Conservation (phyloP, 2,329 filamentous ascomycete genomes). For the Neofusicoccum sp. region DNA sequence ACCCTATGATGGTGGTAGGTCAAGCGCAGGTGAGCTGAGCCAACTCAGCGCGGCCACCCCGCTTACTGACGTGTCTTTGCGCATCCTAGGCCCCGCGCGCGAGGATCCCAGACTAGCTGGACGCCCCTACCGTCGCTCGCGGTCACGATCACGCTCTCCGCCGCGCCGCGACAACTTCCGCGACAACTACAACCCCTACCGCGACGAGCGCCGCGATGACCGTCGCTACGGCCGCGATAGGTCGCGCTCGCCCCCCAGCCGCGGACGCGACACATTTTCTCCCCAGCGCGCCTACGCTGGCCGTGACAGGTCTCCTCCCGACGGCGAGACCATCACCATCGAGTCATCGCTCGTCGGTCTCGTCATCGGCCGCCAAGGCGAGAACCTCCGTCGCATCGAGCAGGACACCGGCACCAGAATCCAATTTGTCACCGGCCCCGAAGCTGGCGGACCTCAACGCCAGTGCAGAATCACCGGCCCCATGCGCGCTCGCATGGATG, state of each 20-base stretch:
- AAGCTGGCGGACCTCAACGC: slow-evolving; percentile 70
- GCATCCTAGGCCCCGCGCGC: slow-evolving; percentile 36
- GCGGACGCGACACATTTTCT: slow-evolving; percentile 62
- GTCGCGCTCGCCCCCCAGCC: slow-evolving; percentile 68
- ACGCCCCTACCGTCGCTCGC: slow-evolving; percentile 64
- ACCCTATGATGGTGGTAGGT: slow-evolving; percentile 48
- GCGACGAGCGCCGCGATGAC: slow-evolving; percentile 79
- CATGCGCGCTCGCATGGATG: slow-evolving; percentile 70
- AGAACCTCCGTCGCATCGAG: slow-evolving; percentile 85
- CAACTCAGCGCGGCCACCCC: slow-evolving; percentile 38
- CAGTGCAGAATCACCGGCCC: slow-evolving; percentile 85
- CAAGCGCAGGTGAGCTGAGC: slow-evolving; percentile 45
- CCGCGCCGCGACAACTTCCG: slow-evolving; percentile 69
- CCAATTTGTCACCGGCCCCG: slow-evolving; percentile 80
- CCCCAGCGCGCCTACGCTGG: slow-evolving; percentile 55
- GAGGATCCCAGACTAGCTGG: slow-evolving; percentile 54
- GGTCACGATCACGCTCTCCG: slow-evolving; percentile 65
- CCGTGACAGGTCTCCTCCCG: slow-evolving; percentile 64
- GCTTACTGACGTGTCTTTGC: slow-evolving; percentile 15
- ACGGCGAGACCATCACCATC: slow-evolving; percentile 80
- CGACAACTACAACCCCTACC: slow-evolving; percentile 79
- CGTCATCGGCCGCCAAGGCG: slow-evolving; percentile 87
- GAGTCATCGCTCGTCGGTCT: slow-evolving; percentile 85
- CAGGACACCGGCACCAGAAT: slow-evolving; percentile 80
- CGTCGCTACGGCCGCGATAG: slow-evolving; percentile 69